Conservation (phyloP, 2,329 filamentous ascomycete species). For the Verticillium nubilum region DNA sequence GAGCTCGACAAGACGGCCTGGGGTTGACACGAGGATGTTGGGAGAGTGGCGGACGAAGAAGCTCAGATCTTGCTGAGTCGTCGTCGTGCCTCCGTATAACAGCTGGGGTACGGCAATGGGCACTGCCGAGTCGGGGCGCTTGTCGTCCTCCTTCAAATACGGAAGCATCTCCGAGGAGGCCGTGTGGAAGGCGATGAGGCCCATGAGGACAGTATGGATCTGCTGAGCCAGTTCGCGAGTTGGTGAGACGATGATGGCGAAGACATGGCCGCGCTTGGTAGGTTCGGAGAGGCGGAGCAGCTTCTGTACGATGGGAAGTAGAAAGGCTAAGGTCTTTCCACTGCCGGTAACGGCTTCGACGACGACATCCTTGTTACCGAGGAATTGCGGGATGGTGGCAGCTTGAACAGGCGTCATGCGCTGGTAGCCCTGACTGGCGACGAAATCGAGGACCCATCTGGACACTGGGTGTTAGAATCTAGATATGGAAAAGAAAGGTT, state of each 20-base stretch:
- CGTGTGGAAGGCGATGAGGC: conserved; percentile 75
- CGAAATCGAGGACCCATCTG: conserved; percentile 81
- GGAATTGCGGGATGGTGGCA: conserved; percentile 81
- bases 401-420: conserved; percentile 95
- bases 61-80: conserved; percentile 80
- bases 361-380: conserved; percentile 86
- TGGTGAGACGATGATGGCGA: conserved; percentile 86
- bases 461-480: conserved; percentile 36
- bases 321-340: conserved; percentile 82
- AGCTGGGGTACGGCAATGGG: conserved; percentile 75
- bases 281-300: conserved; percentile 75
- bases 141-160: conserved; percentile 48
- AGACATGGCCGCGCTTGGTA: conserved; percentile 83
- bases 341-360: conserved; percentile 91
- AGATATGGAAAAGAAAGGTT: conserved; percentile 65
- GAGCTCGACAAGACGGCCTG: conserved; percentile 82
- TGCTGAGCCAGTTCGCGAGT: conserved; percentile 90
- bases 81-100: conserved; percentile 73
- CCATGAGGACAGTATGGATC: conserved; percentile 75
- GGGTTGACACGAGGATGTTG: conserved; percentile 86
- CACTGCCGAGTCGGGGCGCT: conserved; percentile 39
- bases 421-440: conserved; percentile 76
- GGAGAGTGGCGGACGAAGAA: conserved; percentile 78
- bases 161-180: conserved; percentile 65
- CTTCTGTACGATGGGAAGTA: conserved; percentile 72